Evolutionary conservation across 164 flowering plant genomes (phyloP).

Genomic region (Stephania yunnanensis): DNA sequence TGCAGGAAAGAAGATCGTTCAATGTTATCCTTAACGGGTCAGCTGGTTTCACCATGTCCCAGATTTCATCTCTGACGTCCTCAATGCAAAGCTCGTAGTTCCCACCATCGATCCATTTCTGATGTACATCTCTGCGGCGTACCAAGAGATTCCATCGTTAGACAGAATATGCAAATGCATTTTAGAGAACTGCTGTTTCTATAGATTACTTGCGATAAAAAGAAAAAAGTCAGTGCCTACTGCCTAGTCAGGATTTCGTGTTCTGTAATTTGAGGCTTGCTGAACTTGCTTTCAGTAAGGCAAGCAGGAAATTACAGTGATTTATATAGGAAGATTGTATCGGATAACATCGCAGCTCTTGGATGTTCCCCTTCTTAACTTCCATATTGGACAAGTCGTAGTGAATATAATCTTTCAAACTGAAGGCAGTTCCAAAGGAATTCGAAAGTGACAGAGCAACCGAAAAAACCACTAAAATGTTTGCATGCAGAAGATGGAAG

Average conservation of each 20-base stretch:
- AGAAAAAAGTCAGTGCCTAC: background rate
- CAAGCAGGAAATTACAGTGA: conserved; percentile 63
- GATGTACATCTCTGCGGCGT: conserved; percentile 81
- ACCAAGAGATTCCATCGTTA: background rate
- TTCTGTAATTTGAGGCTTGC: conserved; percentile 55
- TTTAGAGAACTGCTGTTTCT: background rate
- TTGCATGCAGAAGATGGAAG: too few species aligned
- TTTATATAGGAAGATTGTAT: conserved; percentile 69
- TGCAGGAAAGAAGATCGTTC: conserved; percentile 71
- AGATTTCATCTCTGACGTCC: conserved; percentile 92
- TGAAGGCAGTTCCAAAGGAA: background rate
- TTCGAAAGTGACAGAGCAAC: background rate
- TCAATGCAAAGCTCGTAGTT: conserved; percentile 93
- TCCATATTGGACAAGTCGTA: conserved; percentile 31
- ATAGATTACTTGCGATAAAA: background rate
- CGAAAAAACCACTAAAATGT: background rate
- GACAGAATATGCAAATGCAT: background rate
- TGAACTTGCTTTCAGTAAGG: conserved; percentile 40
- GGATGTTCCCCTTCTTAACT: conserved; percentile 60
- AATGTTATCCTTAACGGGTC: conserved; percentile 73
- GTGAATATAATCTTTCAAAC: background rate
- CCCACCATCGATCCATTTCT: conserved; percentile 99
- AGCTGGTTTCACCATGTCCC: conserved; percentile 98
- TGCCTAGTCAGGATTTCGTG: conserved; percentile 15
- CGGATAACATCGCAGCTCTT: conserved; percentile 49